Conservation (phyloP, 2,329 filamentous ascomycete genomes). For the Elsinoe fawcettii region DNA sequence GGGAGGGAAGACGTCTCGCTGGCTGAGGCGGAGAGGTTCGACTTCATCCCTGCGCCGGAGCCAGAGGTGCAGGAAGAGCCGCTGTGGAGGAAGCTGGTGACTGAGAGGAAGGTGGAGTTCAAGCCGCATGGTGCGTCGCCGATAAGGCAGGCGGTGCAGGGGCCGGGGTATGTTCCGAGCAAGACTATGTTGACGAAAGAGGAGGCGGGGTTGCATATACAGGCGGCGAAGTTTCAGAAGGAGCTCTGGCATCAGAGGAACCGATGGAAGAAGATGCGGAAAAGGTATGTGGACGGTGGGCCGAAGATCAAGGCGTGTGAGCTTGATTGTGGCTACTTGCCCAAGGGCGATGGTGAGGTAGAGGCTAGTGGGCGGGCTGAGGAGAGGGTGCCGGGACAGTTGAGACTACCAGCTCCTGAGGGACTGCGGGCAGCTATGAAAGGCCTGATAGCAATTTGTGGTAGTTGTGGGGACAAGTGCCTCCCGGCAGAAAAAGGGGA, state of each 20-base stretch:
- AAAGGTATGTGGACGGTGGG: background rate
- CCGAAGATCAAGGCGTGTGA: constrained; percentile 22
- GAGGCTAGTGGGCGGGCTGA: constrained; percentile 34
- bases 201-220: background rate
- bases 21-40: constrained; percentile 27
- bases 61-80: constrained; percentile 6
- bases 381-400: constrained; percentile 36
- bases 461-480: constrained; percentile 18
- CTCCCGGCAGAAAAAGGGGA: constrained; percentile 18
- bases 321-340: constrained; percentile 26
- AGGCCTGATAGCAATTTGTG: constrained; percentile 15
- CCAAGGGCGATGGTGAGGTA: constrained; percentile 26
- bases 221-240: background rate
- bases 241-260: constrained; percentile 11
- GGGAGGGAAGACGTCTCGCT: constrained; percentile 29
- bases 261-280: constrained; percentile 12
- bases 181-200: background rate
- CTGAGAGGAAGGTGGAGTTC: constrained; percentile 29
- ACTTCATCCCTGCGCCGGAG: constrained; percentile 19
- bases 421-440: constrained; percentile 1
- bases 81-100: constrained; percentile 25
- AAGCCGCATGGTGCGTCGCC: constrained; percentile 37
- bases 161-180: constrained; percentile 31
- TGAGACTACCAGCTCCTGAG: background rate
- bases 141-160: constrained; percentile 39